These are phyloP conservation scores for Colletotrichum agaves DNA, from an alignment of 2,329 filamentous ascomycete species.

Conservation along the genomic window DNA sequence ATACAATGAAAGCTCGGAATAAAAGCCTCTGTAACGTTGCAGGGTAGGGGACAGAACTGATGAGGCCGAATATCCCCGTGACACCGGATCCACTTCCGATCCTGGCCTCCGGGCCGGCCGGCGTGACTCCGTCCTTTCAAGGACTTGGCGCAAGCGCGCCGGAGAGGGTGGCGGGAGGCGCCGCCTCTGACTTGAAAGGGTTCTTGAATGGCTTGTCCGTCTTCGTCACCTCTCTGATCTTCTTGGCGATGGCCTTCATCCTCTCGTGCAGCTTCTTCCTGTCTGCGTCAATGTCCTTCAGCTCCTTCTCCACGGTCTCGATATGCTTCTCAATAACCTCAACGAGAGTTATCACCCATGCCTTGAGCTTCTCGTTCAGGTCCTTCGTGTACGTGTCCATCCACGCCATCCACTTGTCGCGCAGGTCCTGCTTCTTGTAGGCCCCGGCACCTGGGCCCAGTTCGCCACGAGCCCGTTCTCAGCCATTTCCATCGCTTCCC, in stretches of 20 bases:
- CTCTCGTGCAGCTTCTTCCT: slow-evolving; percentile 3
- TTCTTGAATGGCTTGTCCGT: background rate
- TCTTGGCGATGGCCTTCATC: background rate
- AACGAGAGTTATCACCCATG: background rate
- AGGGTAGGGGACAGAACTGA: no score
- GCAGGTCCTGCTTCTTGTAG: background rate
- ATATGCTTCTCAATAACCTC: background rate
- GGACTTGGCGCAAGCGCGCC: background rate
- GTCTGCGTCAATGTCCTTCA: background rate
- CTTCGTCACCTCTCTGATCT: background rate
- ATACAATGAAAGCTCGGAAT: no score
- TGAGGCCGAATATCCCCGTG: no score
- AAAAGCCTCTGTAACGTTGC: no score
- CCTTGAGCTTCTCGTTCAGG: background rate
- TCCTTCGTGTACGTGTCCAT: background rate
- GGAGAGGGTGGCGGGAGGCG: background rate
- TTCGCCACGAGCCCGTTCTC: background rate
- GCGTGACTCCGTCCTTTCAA: no score
- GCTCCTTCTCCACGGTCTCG: background rate
- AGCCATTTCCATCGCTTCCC: background rate
- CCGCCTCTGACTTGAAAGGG: background rate
- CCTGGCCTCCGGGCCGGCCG: no score
- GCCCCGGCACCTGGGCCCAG: background rate
- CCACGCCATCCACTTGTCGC: background rate
- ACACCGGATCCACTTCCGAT: no score